These are phyloP conservation scores for Xenosphaeropsis pyriputrescens DNA, from an alignment of 2,329 filamentous ascomycete genomes.

Conservation along the genomic window DNA sequence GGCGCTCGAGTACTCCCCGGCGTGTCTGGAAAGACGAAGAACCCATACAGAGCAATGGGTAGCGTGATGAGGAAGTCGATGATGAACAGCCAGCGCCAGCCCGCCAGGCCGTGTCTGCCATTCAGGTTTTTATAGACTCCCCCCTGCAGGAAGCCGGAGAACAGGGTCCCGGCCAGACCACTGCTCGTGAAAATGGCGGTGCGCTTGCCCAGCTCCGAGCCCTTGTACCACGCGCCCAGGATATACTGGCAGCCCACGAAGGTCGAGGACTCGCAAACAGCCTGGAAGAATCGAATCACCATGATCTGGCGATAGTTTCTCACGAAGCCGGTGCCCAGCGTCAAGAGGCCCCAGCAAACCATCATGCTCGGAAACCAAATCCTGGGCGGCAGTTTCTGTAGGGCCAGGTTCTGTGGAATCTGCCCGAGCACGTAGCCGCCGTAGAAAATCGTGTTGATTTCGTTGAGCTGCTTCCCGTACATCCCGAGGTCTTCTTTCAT, in stretches of 20 bases:
- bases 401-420: conserved; percentile 39
- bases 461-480: conserved; percentile 20
- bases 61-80: conserved; percentile 41
- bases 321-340: conserved; percentile 41
- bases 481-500: conserved; percentile 29
- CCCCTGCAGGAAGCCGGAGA: conserved; percentile 46
- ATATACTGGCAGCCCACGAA: conserved; percentile 45
- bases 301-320: conserved; percentile 38
- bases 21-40: conserved; percentile 28
- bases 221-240: conserved; percentile 45
- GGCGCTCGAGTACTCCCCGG: conserved; percentile 25
- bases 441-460: conserved; percentile 5
- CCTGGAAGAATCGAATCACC: conserved; percentile 42
- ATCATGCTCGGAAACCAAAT: conserved; percentile 49
- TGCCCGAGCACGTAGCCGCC: conserved; percentile 34
- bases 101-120: conserved; percentile 26
- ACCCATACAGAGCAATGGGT: conserved; percentile 38
- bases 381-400: conserved; percentile 46
- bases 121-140: conserved; percentile 16
- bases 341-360: conserved; percentile 46
- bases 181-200: conserved; percentile 45
- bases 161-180: conserved; percentile 44
- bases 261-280: conserved; percentile 37
- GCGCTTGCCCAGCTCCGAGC: conserved; percentile 44
- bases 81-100: conserved; percentile 38